These are phyloP conservation scores for Lasiodiplodia citricola DNA, from an alignment of 2,329 filamentous ascomycete genomes.

Conservation along the genomic window DNA sequence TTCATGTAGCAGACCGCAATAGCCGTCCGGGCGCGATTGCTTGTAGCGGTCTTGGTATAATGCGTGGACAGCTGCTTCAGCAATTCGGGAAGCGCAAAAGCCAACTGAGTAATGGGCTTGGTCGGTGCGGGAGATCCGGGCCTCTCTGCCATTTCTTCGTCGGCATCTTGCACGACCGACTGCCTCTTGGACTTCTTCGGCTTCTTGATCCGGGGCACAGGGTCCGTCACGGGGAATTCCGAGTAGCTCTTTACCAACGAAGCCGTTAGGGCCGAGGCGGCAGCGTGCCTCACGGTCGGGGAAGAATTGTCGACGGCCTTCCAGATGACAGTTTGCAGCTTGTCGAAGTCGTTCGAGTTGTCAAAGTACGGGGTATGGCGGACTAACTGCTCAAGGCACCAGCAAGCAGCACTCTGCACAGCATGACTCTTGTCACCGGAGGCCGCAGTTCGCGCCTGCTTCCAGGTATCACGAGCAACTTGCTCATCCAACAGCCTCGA, in stretches of 20 bases:
- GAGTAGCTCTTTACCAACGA: conserved; percentile 83
- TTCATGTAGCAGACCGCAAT: conserved; percentile 87
- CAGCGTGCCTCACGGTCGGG: conserved; percentile 78
- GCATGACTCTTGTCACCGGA: conserved; percentile 81
- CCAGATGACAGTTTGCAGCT: conserved; percentile 79
- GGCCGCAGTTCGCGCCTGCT: conserved; percentile 79
- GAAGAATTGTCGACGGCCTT: conserved; percentile 84
- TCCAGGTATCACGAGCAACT: conserved; percentile 90
- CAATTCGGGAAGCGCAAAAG: conserved; percentile 77
- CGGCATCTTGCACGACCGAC: conserved; percentile 64
- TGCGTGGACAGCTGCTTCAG: conserved; percentile 79
- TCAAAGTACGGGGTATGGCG: conserved; percentile 81
- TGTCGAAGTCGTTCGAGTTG: conserved; percentile 89
- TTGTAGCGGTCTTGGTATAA: conserved; percentile 78
- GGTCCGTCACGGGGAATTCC: conserved; percentile 59
- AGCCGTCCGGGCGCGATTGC: conserved; percentile 79
- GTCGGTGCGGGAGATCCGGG: conserved; percentile 77
- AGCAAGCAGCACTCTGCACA: conserved; percentile 78
- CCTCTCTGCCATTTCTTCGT: conserved; percentile 71
- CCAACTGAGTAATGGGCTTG: conserved; percentile 72
- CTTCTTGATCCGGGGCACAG: conserved; percentile 67
- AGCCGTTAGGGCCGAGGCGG: conserved; percentile 82
- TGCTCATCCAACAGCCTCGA: conserved; percentile 79
- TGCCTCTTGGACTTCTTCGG: conserved; percentile 75
- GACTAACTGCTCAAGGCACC: conserved; percentile 76